These are phyloP conservation scores for Hirsutella thompsonii DNA, from an alignment of 2,329 filamentous ascomycete genomes.

Conservation along the genomic window DNA sequence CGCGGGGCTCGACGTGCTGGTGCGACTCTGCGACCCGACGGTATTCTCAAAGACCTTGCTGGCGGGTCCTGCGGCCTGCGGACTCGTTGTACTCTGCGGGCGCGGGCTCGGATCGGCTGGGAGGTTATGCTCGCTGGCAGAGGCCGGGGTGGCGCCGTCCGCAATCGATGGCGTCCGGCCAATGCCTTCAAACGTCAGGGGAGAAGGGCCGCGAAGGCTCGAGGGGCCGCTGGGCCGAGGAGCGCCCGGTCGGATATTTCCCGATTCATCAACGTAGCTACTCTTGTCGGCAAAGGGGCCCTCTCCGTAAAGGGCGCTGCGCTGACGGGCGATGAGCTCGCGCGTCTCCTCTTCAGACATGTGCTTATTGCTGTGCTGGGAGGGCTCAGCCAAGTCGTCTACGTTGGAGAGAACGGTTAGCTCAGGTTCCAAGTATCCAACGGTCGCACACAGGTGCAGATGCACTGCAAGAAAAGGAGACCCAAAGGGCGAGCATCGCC, in stretches of 20 bases:
- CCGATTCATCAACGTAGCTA: slow-evolving; percentile 56
- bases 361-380: slow-evolving; percentile 46
- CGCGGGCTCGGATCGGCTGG: slow-evolving; percentile 44
- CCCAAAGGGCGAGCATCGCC: slow-evolving; percentile 3
- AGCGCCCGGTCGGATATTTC: slow-evolving; percentile 48
- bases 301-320: slow-evolving; percentile 85
- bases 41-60: slow-evolving; percentile 51
- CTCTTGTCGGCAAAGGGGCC: slow-evolving; percentile 53
- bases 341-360: slow-evolving; percentile 95
- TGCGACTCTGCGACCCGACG: slow-evolving; percentile 50
- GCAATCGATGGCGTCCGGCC: slow-evolving; percentile 24
- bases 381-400: slow-evolving; percentile 38
- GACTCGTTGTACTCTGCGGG: slow-evolving; percentile 76
- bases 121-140: slow-evolving; percentile 27
- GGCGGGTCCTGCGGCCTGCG: slow-evolving; percentile 44
- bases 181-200: slow-evolving; percentile 58
- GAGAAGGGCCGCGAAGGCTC: slow-evolving; percentile 63
- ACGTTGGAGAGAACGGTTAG: slow-evolving; percentile 26
- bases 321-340: slow-evolving; percentile 90
- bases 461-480: slow-evolving; percentile 1
- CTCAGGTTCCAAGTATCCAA: slow-evolving; percentile 17
- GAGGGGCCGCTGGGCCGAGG: slow-evolving; percentile 52
- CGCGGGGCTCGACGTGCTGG: slow-evolving; percentile 71
- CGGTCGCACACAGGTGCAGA: not conserved
- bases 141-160: slow-evolving; percentile 25